Evolutionary conservation across 2,329 filamentous ascomycete species (phyloP), one percentile per base, ranked within the genome.

Genomic region (Colletotrichum eremochloae): DNA sequence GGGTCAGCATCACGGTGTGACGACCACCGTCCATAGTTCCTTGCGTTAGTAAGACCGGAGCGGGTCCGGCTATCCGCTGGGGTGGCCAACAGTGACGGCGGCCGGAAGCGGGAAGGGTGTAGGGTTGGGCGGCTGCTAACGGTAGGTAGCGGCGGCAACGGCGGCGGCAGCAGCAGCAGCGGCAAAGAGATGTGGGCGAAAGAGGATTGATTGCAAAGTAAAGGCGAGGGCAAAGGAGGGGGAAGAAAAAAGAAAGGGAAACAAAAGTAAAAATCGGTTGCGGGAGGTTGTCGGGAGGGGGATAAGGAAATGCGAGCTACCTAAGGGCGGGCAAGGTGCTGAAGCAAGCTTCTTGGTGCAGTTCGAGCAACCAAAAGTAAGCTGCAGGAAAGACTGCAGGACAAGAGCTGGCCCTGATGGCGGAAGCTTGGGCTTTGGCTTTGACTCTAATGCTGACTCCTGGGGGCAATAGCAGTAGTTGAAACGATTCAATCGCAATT

Each of bases 51-150:
- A 60, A 72, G 33, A 44, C 56, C 71, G 67, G 67, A 52, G 72
- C 72, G 72, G 72, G 72, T 64, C 72, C 72, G 68, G 72, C 68
- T 60, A 65, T 63, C 62, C 60, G 63, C 68, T 58, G 60, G 63
- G 63, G 68, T 40, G 63, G 63, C 68, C 57, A 72, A 66, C 58
- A 48, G 68, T 46, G 18, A 20, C 42, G 42, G 42, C 42, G 1
- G 44, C 44, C 18, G 44, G 44, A 46, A 46, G 44, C 44, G 44
- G 58, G 63, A 63, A 63, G 53, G 66, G 15, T 40, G 66, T 15
- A 65, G 20, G 46, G 56, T 15, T 57, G 42, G 67, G 42, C 57
- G 71, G 56, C 62, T 63, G 62, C 48, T 57, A 42, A 52, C 62
- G 42, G 48, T 9, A 71, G 15, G 42, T 44, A 20, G 42, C 24